Percentiles rank a stretch among this genome's conserved stretches.
Conservation (phyloP, 1,139 yeast genomes). For the Cylindricascospora bacillispora region DNA sequence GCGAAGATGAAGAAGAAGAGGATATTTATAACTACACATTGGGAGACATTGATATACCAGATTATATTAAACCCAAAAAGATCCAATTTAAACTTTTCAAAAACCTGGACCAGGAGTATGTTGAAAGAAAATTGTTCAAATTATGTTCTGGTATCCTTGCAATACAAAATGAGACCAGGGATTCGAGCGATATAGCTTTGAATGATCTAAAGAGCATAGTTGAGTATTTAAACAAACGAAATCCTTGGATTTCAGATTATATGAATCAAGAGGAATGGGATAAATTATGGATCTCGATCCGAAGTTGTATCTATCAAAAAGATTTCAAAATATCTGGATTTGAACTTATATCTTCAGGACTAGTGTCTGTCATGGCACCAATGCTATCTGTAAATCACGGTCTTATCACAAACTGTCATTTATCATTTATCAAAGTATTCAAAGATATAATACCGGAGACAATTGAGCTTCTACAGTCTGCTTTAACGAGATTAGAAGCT, state of each 20-base stretch:
- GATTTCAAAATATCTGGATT: slow-evolving; percentile 48
- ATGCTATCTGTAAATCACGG: slow-evolving; percentile 26
- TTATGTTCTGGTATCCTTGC: too few relatives aligned
- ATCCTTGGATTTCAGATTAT: too few relatives aligned
- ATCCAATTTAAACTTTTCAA: slow-evolving; percentile 13
- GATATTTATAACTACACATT: slow-evolving; percentile 17
- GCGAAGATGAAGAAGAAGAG: slow-evolving; percentile 13
- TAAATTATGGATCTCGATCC: slow-evolving; percentile 36
- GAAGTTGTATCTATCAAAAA: slow-evolving; percentile 23
- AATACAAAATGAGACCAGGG: too few relatives aligned
- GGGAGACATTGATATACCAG: slow-evolving; percentile 18
- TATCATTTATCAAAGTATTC: slow-evolving; percentile 37
- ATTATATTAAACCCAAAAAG: slow-evolving; percentile 14
- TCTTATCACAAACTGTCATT: too few relatives aligned
- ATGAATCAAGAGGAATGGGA: slow-evolving; percentile 32
- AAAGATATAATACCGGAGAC: slow-evolving; percentile 31
- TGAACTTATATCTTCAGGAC: slow-evolving; percentile 61
- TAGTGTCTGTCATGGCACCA: slow-evolving; percentile 37
- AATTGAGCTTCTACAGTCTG: slow-evolving; percentile 54
- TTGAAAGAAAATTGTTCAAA: too few relatives aligned
- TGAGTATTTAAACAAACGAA: too few relatives aligned
- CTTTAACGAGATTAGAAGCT: slow-evolving; percentile 61
- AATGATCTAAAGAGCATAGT: too few relatives aligned
- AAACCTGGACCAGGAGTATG: too few relatives aligned
- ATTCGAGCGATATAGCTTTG: too few relatives aligned